phyloP scores from a whole-genome alignment of 768 basidiomycete genomes.

The Cytidiella melzeri region DNA sequence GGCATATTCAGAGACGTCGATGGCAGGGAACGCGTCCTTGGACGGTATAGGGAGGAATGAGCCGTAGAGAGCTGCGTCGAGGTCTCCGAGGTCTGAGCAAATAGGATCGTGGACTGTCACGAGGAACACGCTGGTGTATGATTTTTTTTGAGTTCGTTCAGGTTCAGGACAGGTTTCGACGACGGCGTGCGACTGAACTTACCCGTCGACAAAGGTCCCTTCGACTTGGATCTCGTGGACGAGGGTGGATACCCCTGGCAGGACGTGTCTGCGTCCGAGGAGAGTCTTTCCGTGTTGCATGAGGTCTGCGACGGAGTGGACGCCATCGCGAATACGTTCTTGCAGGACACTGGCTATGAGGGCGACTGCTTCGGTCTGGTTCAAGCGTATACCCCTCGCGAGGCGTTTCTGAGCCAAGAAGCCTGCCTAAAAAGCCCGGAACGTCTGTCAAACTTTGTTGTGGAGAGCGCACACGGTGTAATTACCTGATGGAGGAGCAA shows the following conservation, averaged over 20 bases:
- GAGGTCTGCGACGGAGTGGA: conserved; percentile 78
- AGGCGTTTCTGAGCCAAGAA: conserved; percentile 90
- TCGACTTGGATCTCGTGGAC: conserved; percentile 91
- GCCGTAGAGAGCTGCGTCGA: conserved; percentile 54
- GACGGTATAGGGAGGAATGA: conserved; percentile 85
- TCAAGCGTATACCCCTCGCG: conserved; percentile 86
- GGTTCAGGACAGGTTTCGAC: background rate
- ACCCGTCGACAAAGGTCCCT: conserved; percentile 89
- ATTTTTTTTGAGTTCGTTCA: too few species aligned
- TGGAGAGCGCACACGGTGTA: conserved; percentile 4
- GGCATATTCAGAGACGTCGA: conserved; percentile 42
- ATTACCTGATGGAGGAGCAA: conserved; percentile 64
- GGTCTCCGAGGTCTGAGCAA: conserved; percentile 48
- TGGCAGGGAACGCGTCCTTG: conserved; percentile 54
- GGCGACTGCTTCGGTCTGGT: conserved; percentile 81
- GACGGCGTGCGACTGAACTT: conserved; percentile 1
- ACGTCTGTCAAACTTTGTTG: background rate
- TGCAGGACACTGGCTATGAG: conserved; percentile 91
- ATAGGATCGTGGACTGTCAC: conserved; percentile 97
- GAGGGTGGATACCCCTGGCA: conserved; percentile 68
- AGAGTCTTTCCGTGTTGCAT: conserved; percentile 90
- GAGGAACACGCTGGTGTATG: conserved; percentile 66
- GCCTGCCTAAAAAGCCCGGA: conserved; percentile 50
- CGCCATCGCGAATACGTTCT: conserved; percentile 90
- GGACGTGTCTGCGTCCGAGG: conserved; percentile 84